Conservation (phyloP, 2,329 filamentous ascomycete genomes). For the Xylaria polymorpha region DNA sequence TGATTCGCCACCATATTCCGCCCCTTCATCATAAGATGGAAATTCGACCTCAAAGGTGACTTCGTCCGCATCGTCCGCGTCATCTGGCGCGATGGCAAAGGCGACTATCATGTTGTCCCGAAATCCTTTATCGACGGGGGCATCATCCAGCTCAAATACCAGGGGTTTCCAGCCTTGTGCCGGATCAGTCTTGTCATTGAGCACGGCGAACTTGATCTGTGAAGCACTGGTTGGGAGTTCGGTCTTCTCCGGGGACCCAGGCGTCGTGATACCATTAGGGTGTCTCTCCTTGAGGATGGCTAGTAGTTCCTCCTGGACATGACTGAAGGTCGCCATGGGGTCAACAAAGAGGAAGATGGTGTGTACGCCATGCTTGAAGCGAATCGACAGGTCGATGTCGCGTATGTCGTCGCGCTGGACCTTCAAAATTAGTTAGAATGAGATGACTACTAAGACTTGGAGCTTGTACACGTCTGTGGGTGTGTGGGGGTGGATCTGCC, state of each 20-base stretch:
- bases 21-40: conserved; percentile 49
- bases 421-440: conserved; percentile 39
- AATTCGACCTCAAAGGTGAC: conserved; percentile 59
- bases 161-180: conserved; percentile 63
- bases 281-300: conserved; percentile 68
- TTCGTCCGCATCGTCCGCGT: conserved; percentile 54
- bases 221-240: conserved; percentile 56
- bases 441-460: not conserved
- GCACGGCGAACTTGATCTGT: conserved; percentile 60
- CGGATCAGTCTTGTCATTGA: conserved; percentile 59
- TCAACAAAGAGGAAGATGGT: conserved; percentile 77
- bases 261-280: conserved; percentile 61
- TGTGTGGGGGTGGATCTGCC: not conserved
- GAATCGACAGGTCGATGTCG: conserved; percentile 63
- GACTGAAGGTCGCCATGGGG: conserved; percentile 65
- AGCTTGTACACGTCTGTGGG: not conserved
- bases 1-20: conserved; percentile 16
- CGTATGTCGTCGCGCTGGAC: conserved; percentile 38
- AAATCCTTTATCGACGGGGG: conserved; percentile 57
- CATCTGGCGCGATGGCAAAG: conserved; percentile 58
- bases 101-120: conserved; percentile 62
- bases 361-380: conserved; percentile 78
- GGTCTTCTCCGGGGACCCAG: conserved; percentile 51
- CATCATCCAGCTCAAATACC: conserved; percentile 53
- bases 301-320: conserved; percentile 69